These are phyloP conservation scores for Scheffersomyces parashehatae DNA, from an alignment of 1,139 yeast genomes.

Conservation along the genomic window DNA sequence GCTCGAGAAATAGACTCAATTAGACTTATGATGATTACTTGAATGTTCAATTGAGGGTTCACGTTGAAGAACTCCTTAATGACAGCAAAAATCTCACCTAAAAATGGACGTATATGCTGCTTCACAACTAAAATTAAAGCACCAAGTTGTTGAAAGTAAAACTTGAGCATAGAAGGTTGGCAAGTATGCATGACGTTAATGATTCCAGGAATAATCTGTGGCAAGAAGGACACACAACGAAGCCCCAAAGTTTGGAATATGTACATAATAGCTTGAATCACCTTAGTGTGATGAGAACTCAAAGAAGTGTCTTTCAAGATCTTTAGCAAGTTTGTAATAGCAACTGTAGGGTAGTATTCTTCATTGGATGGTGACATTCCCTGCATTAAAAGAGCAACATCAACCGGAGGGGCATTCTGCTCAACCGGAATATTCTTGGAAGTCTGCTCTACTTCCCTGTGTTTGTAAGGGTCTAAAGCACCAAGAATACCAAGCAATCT, in stretches of 20 bases:
- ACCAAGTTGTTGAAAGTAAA: slow-evolving; percentile 87
- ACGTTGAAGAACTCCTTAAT: slow-evolving; percentile 69
- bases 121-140: slow-evolving; percentile 80
- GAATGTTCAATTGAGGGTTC: slow-evolving; percentile 59
- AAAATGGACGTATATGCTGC: slow-evolving; percentile 84
- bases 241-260: slow-evolving; percentile 87
- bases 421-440: slow-evolving; percentile 65
- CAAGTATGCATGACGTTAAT: slow-evolving; percentile 83
- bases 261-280: slow-evolving; percentile 87
- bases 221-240: slow-evolving; percentile 83
- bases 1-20: slow-evolving; percentile 86
- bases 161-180: slow-evolving; percentile 79
- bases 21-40: slow-evolving; percentile 75
- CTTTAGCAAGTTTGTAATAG: slow-evolving; percentile 79
- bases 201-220: slow-evolving; percentile 86
- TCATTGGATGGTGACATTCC: slow-evolving; percentile 94
- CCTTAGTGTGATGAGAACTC: slow-evolving; percentile 84
- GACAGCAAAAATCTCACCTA: slow-evolving; percentile 73
- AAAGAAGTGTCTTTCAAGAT: slow-evolving; percentile 83
- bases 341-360: slow-evolving; percentile 95
- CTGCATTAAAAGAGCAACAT: slow-evolving; percentile 84
- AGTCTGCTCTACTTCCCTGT: slow-evolving; percentile 83
- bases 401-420: slow-evolving; percentile 86
- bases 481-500: slow-evolving; percentile 89
- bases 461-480: slow-evolving; percentile 94